Evolutionary conservation across 2,329 filamentous ascomycete genomes (phyloP), one percentile per base, ranked within the genome.

Genomic region (Diplodia intermedia): DNA sequence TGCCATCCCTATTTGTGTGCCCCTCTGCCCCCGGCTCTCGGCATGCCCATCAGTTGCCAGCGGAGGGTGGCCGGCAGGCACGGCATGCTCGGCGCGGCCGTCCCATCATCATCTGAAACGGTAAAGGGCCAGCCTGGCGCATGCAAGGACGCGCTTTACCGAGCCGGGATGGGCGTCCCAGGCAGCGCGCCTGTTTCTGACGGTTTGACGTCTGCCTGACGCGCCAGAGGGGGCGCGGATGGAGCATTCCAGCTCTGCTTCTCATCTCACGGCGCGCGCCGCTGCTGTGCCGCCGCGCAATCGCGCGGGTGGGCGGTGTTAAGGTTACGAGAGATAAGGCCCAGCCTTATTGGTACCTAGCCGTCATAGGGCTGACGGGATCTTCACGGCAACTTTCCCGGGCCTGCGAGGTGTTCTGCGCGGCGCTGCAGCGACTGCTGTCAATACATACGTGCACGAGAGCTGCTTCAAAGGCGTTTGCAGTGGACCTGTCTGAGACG

Each of bases 41-140:
- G 60, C 60, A 63, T 52, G 47, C 60, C 8, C 47, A 47, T 36
- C 60, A 26, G 3, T 20, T 15, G 7, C 40, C 26, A 31, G 47
- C 50, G 43, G 60, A 50, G 60, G 60, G 11, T 9, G 18, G 5
- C 60, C 47, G 60, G 60, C 43, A 63, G 57, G 40, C 40, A 62
- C 57, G 57, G 57, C 60, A 63, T 52, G 47, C 60, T 31, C 57
- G 43, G 26, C 26, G 43, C 18, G 43, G n/a, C n/a, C 40, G 60
- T 38, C 60, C 60, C 47, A 63, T 63, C 60, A 47, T 43, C 40
- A 63, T 47, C 60, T 63, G 60, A 63, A 63, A 63, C 60, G 31
- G 57, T 26, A 61, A 33, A 61, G 47, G 56, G 33, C 40, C 23
- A 40, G 26, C 56, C 23, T 61, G 56, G 56, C 38, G n/a, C 56